Evolutionary conservation across 352 stramenopile genomes (phyloP).

Genomic region (Phytophthora chlamydospora): DNA sequence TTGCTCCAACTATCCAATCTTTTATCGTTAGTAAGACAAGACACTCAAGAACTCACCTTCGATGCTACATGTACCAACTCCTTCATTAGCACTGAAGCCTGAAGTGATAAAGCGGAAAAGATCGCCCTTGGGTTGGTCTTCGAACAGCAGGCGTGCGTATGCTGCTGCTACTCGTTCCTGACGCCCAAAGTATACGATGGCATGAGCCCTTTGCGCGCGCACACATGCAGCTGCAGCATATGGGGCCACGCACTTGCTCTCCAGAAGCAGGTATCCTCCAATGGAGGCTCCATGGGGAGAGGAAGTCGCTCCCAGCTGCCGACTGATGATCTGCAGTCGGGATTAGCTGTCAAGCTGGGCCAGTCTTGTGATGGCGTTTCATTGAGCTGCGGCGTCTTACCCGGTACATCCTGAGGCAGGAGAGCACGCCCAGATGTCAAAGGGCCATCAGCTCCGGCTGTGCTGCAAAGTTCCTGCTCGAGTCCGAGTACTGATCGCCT

Average conservation of each 20-base stretch:
- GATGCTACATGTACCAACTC: no score
- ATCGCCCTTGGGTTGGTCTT: conserved; percentile 20
- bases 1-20: no score
- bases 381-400: conserved; percentile 7
- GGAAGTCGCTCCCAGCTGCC: conserved; percentile 9
- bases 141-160: conserved; percentile 14
- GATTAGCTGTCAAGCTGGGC: conserved; percentile 1
- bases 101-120: conserved; percentile 10
- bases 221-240: conserved; percentile 5
- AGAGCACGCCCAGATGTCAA: conserved; percentile 5
- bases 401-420: not conserved
- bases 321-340: conserved; percentile 4
- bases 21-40: no score
- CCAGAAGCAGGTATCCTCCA: not conserved
- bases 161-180: not conserved
- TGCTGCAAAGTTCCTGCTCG: conserved; percentile 17
- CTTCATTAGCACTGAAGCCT: no score
- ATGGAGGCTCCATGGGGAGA: conserved; percentile 17
- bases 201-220: conserved; percentile 1
- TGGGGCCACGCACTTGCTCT: conserved; percentile 24
- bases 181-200: not conserved
- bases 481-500: not conserved
- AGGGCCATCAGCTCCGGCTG: conserved; percentile 7
- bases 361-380: conserved; percentile 11
- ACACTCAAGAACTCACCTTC: no score